Percentiles rank a stretch among this genome's conserved stretches.
Evolutionary conservation across 768 basidiomycete species (phyloP).

Genomic region (Hypsizygus marmoreus): DNA sequence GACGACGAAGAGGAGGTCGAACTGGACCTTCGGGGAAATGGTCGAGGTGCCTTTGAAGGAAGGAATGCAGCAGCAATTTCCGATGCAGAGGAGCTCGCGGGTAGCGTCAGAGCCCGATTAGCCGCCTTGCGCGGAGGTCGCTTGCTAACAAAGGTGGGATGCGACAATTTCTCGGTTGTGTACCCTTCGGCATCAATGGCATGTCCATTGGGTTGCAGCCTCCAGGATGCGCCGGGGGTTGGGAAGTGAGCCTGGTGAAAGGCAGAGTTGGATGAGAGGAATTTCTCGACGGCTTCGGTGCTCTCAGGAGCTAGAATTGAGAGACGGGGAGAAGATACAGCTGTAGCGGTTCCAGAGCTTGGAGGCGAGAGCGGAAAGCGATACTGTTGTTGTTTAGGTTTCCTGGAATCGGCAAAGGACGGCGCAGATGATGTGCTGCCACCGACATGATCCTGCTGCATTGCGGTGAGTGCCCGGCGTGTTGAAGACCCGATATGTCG

Average conservation of each 20-base stretch:
- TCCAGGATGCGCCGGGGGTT: constrained; percentile 23
- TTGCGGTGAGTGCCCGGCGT: constrained; percentile 9
- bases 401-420: constrained; percentile 18
- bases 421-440: constrained; percentile 6
- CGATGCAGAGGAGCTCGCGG: constrained; percentile 26
- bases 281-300: constrained; percentile 24
- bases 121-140: constrained; percentile 27
- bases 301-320: constrained; percentile 25
- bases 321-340: constrained; percentile 39
- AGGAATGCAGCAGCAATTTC: constrained; percentile 14
- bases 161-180: constrained; percentile 42
- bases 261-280: constrained; percentile 6
- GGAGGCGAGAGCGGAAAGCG: constrained; percentile 51
- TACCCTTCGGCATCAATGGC: constrained; percentile 47
- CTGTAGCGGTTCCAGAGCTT: constrained; percentile 42
- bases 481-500: constrained; percentile 6
- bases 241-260: constrained; percentile 31
- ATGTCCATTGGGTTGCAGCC: constrained; percentile 29
- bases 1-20: constrained; percentile 35
- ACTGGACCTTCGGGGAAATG: constrained; percentile 35
- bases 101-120: constrained; percentile 41
- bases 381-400: constrained; percentile 27
- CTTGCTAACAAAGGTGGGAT: constrained; percentile 25
- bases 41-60: constrained; percentile 32
- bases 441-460: constrained; percentile 19